Percentiles rank a stretch among this genome's conserved stretches.
Evolutionary conservation across 78 protist genomes (phyloP).

Genomic region (Parvularia atlantis): DNA sequence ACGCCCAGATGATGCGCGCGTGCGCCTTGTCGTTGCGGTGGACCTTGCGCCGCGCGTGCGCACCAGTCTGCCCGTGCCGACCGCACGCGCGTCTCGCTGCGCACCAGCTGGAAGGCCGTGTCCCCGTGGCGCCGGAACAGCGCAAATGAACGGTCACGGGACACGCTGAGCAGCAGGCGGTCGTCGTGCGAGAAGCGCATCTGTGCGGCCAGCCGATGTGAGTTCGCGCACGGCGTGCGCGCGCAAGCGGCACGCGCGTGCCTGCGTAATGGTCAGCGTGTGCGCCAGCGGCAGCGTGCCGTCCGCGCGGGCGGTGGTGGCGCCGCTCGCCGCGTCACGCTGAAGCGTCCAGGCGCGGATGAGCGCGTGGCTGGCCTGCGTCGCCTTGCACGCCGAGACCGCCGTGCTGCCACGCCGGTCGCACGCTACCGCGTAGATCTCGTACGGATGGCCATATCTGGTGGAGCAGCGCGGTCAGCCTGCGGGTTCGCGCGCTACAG

Average conservation of each 20-base stretch:
- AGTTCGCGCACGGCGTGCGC: too few species aligned
- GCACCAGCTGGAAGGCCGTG: too few species aligned
- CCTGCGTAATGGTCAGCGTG: too few species aligned
- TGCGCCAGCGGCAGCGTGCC: background rate
- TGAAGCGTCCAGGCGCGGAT: background rate
- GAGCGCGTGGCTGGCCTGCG: background rate
- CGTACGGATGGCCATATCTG: slow-evolving; percentile 10
- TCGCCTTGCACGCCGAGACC: background rate
- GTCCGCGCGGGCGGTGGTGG: background rate
- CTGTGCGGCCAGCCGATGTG: too few species aligned
- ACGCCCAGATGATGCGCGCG: slow-evolving; percentile 13
- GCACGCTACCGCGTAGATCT: background rate
- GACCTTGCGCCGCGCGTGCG: too few species aligned
- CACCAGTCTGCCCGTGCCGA: too few species aligned
- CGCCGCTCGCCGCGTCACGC: background rate
- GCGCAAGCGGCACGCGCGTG: too few species aligned
- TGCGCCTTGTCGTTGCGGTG: too few species aligned
- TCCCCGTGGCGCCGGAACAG: background rate
- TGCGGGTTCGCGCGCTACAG: too few species aligned
- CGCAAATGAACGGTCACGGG: background rate
- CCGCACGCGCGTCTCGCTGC: too few species aligned
- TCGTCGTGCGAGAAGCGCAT: slow-evolving; percentile 1
- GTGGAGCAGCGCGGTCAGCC: too few species aligned
- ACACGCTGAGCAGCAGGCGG: background rate
- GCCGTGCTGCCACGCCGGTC: background rate